Evolutionary conservation across 2,329 filamentous ascomycete species (phyloP).

Genomic region (Pseudovirgaria hyperparasitica): DNA sequence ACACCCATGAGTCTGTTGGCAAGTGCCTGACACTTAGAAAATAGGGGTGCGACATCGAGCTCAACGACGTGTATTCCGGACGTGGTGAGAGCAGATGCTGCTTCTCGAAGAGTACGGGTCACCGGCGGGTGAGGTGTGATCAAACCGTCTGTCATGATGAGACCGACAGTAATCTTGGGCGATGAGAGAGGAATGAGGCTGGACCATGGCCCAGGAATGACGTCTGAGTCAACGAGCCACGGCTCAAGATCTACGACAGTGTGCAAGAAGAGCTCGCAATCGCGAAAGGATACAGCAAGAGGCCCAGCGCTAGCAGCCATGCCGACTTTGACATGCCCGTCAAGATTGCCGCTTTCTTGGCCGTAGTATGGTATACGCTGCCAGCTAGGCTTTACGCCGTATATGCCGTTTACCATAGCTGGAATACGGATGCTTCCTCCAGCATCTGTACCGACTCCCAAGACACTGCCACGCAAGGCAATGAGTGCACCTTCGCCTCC

Average conservation of each 20-base stretch:
- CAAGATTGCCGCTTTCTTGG: slow-evolving; percentile 34
- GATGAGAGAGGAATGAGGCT: slow-evolving; percentile 9
- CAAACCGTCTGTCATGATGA: slow-evolving; percentile 38
- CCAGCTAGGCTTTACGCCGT: slow-evolving; percentile 33
- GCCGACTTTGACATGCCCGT: slow-evolving; percentile 34
- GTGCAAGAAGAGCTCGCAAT: slow-evolving; percentile 41
- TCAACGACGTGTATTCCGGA: slow-evolving; percentile 45
- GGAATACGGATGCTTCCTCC: slow-evolving; percentile 42
- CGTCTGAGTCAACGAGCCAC: slow-evolving; percentile 36
- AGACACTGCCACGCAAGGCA: slow-evolving; percentile 32
- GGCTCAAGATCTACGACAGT: slow-evolving; percentile 39
- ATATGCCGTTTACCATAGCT: slow-evolving; percentile 36
- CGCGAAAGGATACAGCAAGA: slow-evolving; percentile 34
- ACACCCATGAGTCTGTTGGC: slow-evolving; percentile 46
- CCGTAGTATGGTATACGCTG: slow-evolving; percentile 39
- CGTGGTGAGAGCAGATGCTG: slow-evolving; percentile 18
- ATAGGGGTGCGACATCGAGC: slow-evolving; percentile 38
- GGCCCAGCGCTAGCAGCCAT: slow-evolving; percentile 34
- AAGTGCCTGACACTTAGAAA: slow-evolving; percentile 43
- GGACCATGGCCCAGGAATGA: slow-evolving; percentile 26
- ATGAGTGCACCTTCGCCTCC: slow-evolving; percentile 42
- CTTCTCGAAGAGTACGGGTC: slow-evolving; percentile 32
- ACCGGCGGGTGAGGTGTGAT: slow-evolving; percentile 41
- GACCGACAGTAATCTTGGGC: slow-evolving; percentile 28
- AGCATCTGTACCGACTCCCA: slow-evolving; percentile 43